Percentiles rank a stretch among this genome's conserved stretches.
Evolutionary conservation across 2,329 filamentous ascomycete genomes (phyloP).

Genomic region (Berkeleyomyces rouxiae): DNA sequence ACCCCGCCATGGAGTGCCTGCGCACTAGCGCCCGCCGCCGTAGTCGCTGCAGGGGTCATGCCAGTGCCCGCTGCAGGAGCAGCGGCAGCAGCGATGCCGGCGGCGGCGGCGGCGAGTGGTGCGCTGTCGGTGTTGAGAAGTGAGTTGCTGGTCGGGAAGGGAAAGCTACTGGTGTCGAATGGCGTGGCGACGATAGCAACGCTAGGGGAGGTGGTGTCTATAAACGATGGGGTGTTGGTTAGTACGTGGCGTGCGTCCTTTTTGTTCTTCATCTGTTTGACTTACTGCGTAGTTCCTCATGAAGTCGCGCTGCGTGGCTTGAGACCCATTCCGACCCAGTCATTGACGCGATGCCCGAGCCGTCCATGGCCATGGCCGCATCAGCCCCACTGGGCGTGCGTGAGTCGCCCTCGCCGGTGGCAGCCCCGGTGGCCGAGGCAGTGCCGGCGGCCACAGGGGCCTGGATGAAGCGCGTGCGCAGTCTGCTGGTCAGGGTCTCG

Average conservation of each 20-base stretch:
- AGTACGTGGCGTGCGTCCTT: not conserved
- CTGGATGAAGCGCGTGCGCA: conserved; percentile 59
- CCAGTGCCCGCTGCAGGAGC: not conserved
- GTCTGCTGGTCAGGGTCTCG: conserved; percentile 58
- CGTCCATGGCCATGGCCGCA: not conserved
- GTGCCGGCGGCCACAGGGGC: conserved; percentile 25
- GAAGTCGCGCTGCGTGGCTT: not conserved
- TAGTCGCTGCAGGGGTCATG: conserved; percentile 11
- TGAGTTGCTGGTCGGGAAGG: conserved; percentile 35
- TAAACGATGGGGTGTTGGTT: not conserved
- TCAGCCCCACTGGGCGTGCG: not conserved
- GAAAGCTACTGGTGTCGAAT: conserved; percentile 38
- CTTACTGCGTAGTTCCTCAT: not conserved
- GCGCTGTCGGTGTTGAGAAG: conserved; percentile 18
- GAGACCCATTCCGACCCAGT: not conserved
- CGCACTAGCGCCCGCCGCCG: conserved; percentile 21
- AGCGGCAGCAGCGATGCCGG: not conserved
- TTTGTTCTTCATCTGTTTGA: not conserved
- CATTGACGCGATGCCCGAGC: not conserved
- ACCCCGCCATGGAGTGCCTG: not conserved
- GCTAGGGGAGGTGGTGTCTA: conserved; percentile 17
- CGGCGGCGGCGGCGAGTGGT: conserved; percentile 1
- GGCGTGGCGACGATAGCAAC: conserved; percentile 44
- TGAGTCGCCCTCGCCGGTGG: not conserved
- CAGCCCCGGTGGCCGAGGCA: not conserved